Percentiles rank a stretch among this genome's conserved stretches.
Conservation (phyloP, 352 stramenopile species). For the Thraustochytrium striatum region DNA sequence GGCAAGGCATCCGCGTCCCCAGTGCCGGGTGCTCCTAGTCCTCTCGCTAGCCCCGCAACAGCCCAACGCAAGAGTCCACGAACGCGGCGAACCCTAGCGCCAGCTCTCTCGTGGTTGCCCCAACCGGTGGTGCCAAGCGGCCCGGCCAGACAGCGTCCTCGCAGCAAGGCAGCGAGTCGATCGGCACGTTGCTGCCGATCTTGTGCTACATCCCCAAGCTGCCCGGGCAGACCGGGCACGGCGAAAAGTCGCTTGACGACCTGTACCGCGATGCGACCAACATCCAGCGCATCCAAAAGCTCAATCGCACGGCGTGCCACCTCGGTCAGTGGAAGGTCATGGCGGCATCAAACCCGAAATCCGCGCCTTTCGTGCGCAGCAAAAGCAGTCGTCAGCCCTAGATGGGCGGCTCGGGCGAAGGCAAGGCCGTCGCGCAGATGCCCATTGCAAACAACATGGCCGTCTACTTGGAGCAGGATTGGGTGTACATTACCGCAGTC, state of each 20-base stretch:
- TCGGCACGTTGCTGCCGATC: slow-evolving; percentile 22
- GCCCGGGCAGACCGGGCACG: neutral
- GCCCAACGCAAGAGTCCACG: no score
- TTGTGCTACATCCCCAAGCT: slow-evolving; percentile 15
- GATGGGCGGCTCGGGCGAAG: neutral
- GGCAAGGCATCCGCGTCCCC: neutral
- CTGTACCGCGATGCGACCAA: slow-evolving; percentile 37
- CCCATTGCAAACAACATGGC: slow-evolving; percentile 24
- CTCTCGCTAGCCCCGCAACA: no score
- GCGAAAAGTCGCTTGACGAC: slow-evolving; percentile 30
- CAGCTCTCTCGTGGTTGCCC: no score
- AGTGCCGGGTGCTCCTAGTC: no score
- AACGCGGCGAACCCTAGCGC: no score
- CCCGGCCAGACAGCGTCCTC: no score
- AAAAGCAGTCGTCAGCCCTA: neutral
- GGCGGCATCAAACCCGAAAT: slow-evolving; percentile 11
- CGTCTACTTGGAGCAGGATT: slow-evolving; percentile 38
- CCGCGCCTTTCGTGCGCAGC: neutral
- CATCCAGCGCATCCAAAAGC: slow-evolving; percentile 15
- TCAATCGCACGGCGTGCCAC: slow-evolving; percentile 16
- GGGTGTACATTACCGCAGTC: neutral
- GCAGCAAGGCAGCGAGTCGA: neutral
- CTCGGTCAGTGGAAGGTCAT: slow-evolving; percentile 20
- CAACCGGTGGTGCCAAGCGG: no score
- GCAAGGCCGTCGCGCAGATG: neutral